Percentiles rank a stretch among this genome's conserved stretches.
These are phyloP conservation scores for Rosellinia necatrix DNA, from an alignment of 2,329 filamentous ascomycete species.

Conservation along the genomic window DNA sequence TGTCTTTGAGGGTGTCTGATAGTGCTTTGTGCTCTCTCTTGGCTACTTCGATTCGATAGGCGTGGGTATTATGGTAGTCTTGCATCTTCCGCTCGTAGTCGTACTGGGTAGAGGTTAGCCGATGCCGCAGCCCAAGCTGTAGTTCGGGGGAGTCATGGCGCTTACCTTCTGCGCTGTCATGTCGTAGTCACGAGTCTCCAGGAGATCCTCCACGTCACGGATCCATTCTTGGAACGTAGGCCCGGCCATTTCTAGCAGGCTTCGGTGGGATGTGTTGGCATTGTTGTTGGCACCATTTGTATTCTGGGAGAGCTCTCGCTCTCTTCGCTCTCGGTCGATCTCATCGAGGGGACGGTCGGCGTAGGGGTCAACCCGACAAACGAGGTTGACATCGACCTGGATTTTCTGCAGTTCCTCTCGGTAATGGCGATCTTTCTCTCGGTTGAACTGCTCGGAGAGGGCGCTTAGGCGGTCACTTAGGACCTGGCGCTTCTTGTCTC, in stretches of 20 bases:
- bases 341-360: constrained; percentile 53
- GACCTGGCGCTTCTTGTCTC: constrained; percentile 85
- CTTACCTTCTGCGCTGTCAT: constrained; percentile 79
- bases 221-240: constrained; percentile 85
- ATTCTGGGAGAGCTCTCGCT: constrained; percentile 43
- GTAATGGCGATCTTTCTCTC: constrained; percentile 82
- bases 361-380: constrained; percentile 34
- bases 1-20: constrained; percentile 65
- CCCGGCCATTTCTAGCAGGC: constrained; percentile 75
- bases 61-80: constrained; percentile 62
- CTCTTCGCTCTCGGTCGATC: constrained; percentile 47
- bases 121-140: neutral
- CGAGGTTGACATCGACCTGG: constrained; percentile 53
- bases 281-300: constrained; percentile 44
- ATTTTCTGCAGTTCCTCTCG: constrained; percentile 87
- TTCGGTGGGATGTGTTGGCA: constrained; percentile 47
- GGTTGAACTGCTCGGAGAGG: constrained; percentile 76
- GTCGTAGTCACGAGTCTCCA: constrained; percentile 85
- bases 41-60: constrained; percentile 66
- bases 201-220: constrained; percentile 81
- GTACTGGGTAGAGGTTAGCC: constrained; percentile 49
- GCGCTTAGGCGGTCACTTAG: constrained; percentile 78
- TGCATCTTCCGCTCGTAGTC: constrained; percentile 66
- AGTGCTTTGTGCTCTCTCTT: constrained; percentile 65
- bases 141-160: neutral